These are phyloP conservation scores for Erodium texanum DNA, from an alignment of 441 rosid genomes.

Conservation along the genomic window DNA sequence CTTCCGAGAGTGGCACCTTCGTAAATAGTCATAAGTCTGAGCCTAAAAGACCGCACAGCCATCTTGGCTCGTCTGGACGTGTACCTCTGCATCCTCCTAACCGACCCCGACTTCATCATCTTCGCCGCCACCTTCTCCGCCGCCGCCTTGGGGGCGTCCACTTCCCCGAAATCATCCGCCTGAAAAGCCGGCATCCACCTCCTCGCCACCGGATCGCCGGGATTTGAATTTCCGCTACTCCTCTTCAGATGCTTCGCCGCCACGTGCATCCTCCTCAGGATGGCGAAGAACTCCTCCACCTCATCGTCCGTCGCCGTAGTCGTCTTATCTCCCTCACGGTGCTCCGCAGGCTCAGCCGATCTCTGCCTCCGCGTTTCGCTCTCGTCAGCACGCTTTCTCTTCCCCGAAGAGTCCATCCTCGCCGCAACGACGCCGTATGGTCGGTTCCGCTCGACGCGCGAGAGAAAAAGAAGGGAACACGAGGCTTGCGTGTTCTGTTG, in stretches of 20 bases:
- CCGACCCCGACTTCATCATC: constrained; percentile 35
- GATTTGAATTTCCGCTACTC: not conserved
- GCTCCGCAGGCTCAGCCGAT: not conserved
- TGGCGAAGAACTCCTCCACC: not conserved
- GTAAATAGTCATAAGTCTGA: constrained; percentile 46
- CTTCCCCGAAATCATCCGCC: not conserved
- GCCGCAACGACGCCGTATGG: too few relatives aligned
- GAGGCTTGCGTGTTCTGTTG: too few relatives aligned
- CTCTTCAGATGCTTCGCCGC: not conserved
- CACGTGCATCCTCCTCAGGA: not conserved
- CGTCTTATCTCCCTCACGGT: too few relatives aligned
- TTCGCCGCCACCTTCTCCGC: not conserved
- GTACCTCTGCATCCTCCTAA: constrained; percentile 34
- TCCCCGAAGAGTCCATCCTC: not conserved
- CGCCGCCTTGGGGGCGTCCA: too few relatives aligned
- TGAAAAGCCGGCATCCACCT: not conserved
- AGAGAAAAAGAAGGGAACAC: too few relatives aligned
- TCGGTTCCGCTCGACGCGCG: too few relatives aligned
- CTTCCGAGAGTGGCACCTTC: constrained; percentile 36
- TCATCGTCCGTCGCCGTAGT: not conserved
- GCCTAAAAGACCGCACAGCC: constrained; percentile 55
- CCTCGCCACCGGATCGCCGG: not conserved
- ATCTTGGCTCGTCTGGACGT: constrained; percentile 42
- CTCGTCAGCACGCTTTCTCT: not conserved
- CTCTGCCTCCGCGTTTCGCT: not conserved